Conservation (phyloP, 345 rosid genomes). For the Populus euphratica region DNA sequence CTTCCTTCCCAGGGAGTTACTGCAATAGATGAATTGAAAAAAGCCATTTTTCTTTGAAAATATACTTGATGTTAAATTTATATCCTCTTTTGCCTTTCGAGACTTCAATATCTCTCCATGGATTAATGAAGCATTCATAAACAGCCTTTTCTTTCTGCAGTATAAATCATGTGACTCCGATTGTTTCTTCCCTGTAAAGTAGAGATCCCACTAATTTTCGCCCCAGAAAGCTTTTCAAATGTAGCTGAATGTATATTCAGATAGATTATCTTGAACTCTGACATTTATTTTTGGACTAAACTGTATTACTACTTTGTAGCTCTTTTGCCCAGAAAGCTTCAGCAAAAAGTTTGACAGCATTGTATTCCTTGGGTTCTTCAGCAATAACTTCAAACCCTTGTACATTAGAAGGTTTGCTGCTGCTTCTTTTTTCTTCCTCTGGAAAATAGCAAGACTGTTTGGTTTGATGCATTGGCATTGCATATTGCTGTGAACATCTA, state of each 20-base stretch:
- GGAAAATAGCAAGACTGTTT: background rate
- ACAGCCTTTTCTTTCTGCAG: conserved; percentile 36
- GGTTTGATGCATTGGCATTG: background rate
- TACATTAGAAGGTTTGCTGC: background rate
- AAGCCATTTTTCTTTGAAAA: background rate
- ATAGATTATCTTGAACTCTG: background rate
- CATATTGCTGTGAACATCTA: background rate
- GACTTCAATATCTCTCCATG: background rate
- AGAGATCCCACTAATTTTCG: conserved; percentile 49
- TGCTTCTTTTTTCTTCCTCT: background rate
- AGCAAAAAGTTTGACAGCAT: conserved; percentile 13
- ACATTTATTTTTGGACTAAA: conserved; percentile 12
- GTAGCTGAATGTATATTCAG: conserved; percentile 49
- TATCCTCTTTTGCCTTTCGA: background rate
- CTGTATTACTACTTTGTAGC: conserved; percentile 23
- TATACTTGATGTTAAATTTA: background rate
- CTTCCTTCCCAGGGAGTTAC: background rate
- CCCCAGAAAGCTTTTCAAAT: conserved; percentile 47
- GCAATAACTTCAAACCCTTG: background rate
- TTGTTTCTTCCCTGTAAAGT: conserved; percentile 44
- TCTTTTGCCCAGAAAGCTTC: conserved; percentile 45
- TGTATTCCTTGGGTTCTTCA: background rate
- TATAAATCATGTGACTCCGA: conserved; percentile 39
- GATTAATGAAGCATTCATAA: background rate
- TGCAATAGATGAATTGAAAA: conserved; percentile 1